Evolutionary conservation across 2,329 filamentous ascomycete species (phyloP), one percentile per base, ranked within the genome.

Genomic region (Sarocladium strictum): DNA sequence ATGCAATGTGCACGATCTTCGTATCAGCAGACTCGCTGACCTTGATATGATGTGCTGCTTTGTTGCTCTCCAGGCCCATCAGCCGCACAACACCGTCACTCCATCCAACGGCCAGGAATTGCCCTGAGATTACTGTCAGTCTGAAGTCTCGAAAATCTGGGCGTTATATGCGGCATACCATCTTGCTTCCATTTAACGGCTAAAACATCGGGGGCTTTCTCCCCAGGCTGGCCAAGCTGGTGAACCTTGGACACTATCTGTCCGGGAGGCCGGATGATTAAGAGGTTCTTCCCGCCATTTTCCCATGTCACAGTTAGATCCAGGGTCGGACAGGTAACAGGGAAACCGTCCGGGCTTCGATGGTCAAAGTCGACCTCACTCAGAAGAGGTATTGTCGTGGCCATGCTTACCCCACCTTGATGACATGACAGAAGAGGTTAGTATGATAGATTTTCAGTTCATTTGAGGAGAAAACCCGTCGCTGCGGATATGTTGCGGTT

Each of bases 71-170:
- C 21, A 90, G 73, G 57, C 87, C 88, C 67, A 93, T 80, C 33
- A 96, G 72, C 56, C 90, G 84, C 19, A 94, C 82, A 6, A 81
- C 81, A 26, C 89, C 88, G 72, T 96, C 90, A 61, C 82, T 90
- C 84, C 90, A 96, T 45, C 85, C 90, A 14, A 94, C 83, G 14
- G 90, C 90, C 54, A 97, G 78, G 40, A 90, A 84, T 58, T 89
- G 86, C 9, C 87, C 85, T 87, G 45, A 24, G 55, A 15, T 5
- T 7, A 7, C n/a, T 15, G n/a, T 38, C 5, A 55, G 49, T 19
- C 10, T 35, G 11, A n/a, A 21, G 57, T 65, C 10, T 43, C 65
- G 59, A n/a, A n/a, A n/a, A n/a, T 58, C 27, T n/a, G 15, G 21
- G 2, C 9, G 32, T 24, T 17, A 26, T 12, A 14, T n/a, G 4